Conservation (phyloP, 768 basidiomycete genomes). For the Fomitopsis pulvina region DNA sequence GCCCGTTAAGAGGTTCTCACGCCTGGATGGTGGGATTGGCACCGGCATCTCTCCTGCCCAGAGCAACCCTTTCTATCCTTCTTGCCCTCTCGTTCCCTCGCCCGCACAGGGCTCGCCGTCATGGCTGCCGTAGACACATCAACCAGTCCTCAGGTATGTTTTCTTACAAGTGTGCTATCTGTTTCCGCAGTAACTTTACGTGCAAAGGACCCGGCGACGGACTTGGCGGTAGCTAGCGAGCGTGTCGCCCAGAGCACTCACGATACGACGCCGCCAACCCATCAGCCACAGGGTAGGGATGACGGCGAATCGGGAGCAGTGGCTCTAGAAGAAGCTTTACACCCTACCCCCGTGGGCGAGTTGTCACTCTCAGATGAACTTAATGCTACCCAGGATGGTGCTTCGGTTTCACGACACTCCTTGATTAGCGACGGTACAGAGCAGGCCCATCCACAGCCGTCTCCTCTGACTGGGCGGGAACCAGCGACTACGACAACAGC, state of each 20-base stretch:
- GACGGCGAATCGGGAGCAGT: neutral
- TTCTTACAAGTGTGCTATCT: neutral
- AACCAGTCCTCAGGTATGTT: neutral
- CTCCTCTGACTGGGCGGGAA: neutral
- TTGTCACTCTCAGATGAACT: neutral
- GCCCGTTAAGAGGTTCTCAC: neutral
- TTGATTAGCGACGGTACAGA: neutral
- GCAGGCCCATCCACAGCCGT: slow-evolving; percentile 2
- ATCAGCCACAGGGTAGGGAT: neutral
- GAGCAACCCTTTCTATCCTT: neutral
- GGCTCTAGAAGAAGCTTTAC: neutral
- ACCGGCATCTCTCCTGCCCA: neutral
- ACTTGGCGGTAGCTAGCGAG: neutral
- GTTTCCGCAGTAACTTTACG: neutral
- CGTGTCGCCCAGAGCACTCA: neutral
- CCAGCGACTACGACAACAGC: neutral
- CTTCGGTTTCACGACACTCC: slow-evolving; percentile 1
- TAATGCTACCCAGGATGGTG: slow-evolving; percentile 2
- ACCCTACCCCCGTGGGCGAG: neutral
- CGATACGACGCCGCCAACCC: neutral
- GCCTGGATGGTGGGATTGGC: neutral
- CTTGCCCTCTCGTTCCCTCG: neutral
- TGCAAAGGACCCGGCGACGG: neutral
- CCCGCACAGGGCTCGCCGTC: neutral
- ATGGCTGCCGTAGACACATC: slow-evolving; percentile 1